Conservation (phyloP, 2,329 filamentous ascomycete genomes). For the Trichoderma cornu-damae region DNA sequence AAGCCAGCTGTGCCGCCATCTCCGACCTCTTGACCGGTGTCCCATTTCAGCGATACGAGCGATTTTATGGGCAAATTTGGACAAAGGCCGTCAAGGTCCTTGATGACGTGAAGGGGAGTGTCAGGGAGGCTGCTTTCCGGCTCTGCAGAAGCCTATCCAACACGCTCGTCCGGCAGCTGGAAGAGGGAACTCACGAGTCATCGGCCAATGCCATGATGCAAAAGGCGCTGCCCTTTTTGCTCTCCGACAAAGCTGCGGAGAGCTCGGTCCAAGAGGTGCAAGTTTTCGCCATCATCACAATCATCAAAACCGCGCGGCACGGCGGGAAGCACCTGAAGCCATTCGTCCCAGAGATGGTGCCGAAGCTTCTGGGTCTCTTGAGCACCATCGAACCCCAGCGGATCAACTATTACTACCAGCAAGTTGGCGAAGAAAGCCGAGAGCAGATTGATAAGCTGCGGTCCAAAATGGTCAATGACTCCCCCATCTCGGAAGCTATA, state of each 20-base stretch:
- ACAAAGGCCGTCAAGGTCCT: slow-evolving; percentile 80
- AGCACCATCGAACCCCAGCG: slow-evolving; percentile 85
- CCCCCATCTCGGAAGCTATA: slow-evolving; percentile 87
- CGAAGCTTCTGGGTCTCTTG: slow-evolving; percentile 72
- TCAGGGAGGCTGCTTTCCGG: slow-evolving; percentile 72
- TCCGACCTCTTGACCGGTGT: slow-evolving; percentile 81
- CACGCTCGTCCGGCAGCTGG: slow-evolving; percentile 77
- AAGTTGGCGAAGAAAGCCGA: slow-evolving; percentile 78
- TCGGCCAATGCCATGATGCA: slow-evolving; percentile 75
- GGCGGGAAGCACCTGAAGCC: slow-evolving; percentile 72
- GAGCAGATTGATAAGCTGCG: slow-evolving; percentile 88
- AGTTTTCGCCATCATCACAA: slow-evolving; percentile 71
- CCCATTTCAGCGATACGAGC: slow-evolving; percentile 70
- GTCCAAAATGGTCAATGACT: slow-evolving; percentile 73
- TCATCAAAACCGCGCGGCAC: slow-evolving; percentile 86
- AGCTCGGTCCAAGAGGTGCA: slow-evolving; percentile 85
- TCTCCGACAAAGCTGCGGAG: slow-evolving; percentile 84
- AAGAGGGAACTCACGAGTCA: slow-evolving; percentile 66
- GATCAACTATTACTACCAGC: slow-evolving; percentile 89
- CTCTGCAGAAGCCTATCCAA: slow-evolving; percentile 82
- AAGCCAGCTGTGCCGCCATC: slow-evolving; percentile 88
- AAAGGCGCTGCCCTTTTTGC: slow-evolving; percentile 81
- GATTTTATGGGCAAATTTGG: slow-evolving; percentile 82
- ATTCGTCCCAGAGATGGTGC: slow-evolving; percentile 76
- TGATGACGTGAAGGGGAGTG: slow-evolving; percentile 92